Percentiles rank a stretch among this genome's conserved stretches.
Conservation (phyloP, 371 early-diverging fungal species). For the Actinomucor elegans region DNA sequence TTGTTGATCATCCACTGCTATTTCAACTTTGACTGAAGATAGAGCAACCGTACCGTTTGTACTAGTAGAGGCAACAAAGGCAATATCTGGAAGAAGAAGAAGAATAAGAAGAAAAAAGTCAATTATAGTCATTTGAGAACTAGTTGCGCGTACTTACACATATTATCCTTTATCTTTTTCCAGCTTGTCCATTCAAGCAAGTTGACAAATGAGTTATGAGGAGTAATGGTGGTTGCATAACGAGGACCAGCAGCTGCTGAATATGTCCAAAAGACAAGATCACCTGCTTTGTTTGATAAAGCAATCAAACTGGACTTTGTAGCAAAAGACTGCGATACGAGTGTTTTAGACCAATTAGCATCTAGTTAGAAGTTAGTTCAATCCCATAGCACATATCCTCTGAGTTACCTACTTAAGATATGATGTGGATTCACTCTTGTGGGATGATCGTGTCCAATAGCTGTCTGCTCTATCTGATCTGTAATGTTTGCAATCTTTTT, state of each 20-base stretch:
- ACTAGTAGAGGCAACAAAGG: slow-evolving; percentile 15
- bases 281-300: slow-evolving; percentile 27
- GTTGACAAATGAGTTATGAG: slow-evolving; percentile 14
- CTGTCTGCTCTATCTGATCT: slow-evolving; percentile 4
- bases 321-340: slow-evolving; percentile 15
- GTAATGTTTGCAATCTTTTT: slow-evolving; percentile 24
- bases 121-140: too few species aligned
- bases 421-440: slow-evolving; percentile 10
- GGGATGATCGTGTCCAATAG: not conserved
- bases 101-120: too few species aligned
- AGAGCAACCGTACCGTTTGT: slow-evolving; percentile 21
- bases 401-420: slow-evolving; percentile 21
- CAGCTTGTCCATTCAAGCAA: slow-evolving; percentile 19
- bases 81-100: too few species aligned
- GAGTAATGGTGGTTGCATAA: not conserved
- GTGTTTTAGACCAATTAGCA: slow-evolving; percentile 25
- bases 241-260: not conserved
- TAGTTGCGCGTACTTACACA: slow-evolving; percentile 5
- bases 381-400: not conserved
- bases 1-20: not conserved
- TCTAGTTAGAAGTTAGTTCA: slow-evolving; percentile 3
- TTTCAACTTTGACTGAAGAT: slow-evolving; percentile 3
- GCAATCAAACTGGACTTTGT: slow-evolving; percentile 21
- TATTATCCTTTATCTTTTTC: slow-evolving; percentile 4
- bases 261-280: slow-evolving; percentile 25